Percentiles rank a stretch among this genome's conserved stretches.
Conservation (phyloP, 2,329 filamentous ascomycete species). For the Pezicula neosporulosa region DNA sequence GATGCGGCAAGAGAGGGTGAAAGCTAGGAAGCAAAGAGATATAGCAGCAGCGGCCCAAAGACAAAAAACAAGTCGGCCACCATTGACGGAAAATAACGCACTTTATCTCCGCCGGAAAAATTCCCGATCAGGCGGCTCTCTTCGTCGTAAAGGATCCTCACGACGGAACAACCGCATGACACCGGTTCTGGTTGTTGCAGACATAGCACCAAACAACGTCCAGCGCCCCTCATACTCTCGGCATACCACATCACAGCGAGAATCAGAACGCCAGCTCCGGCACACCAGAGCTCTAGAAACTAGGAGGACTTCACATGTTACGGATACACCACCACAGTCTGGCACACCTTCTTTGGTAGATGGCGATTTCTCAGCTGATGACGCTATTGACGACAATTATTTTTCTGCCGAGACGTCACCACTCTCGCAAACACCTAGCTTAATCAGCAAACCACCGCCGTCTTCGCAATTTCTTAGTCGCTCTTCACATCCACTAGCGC, state of each 20-base stretch:
- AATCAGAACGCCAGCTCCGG: not conserved
- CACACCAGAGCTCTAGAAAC: not conserved
- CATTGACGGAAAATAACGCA: not conserved
- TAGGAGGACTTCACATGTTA: not conserved
- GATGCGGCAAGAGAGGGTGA: conserved; percentile 18
- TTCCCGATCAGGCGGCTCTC: not conserved
- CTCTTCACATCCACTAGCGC: too few relatives aligned
- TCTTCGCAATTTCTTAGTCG: too few relatives aligned
- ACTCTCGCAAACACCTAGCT: too few relatives aligned
- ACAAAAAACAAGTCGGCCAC: not conserved
- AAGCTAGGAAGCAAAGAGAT: conserved; percentile 19
- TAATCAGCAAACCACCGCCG: too few relatives aligned
- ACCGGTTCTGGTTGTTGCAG: too few relatives aligned
- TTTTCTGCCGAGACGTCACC: too few relatives aligned
- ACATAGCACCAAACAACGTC: not conserved
- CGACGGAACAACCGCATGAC: too few relatives aligned
- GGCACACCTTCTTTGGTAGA: too few relatives aligned
- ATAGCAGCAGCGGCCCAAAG: conserved; percentile 11
- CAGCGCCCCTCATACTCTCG: not conserved
- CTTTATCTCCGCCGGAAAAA: not conserved
- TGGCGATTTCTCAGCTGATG: too few relatives aligned
- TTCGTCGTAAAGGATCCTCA: not conserved
- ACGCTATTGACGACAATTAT: too few relatives aligned
- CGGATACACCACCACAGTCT: not conserved
- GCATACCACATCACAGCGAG: not conserved